Evolutionary conservation across 345 rosid species (phyloP), one percentile per base, ranked within the genome.

Genomic region (Populus davidiana): DNA sequence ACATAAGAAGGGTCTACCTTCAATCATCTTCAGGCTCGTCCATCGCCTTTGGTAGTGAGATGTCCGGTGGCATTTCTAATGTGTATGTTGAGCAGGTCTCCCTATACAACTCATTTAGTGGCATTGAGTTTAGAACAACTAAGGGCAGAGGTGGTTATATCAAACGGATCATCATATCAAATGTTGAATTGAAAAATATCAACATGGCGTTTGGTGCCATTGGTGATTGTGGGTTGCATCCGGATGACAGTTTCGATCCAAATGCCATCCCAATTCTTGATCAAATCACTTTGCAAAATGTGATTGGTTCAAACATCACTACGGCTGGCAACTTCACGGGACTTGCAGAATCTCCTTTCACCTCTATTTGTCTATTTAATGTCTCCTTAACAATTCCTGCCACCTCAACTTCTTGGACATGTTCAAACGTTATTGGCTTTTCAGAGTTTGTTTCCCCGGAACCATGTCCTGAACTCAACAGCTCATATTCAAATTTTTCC

Each of bases 31-130:
- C 96, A 0, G 99, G 98, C 23, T 87, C 98, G 5, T 83, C 87
- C 43, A 85, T 95, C 69, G 90, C 99, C 74, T 91, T 92, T n/a
- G 99, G 99, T 5, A 95, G 99, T 49, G 98, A 95, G 79, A 95
- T 95, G 99, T 95, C 99, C 9, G 97, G 99, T 36, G 99, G 99
- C 66, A 89, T 95, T 76, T 91, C 93, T 1, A 81, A 88, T 67
- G 81, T 93, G 18, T 88, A 73, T 17, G 90, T 89, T 29, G 90
- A 92, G 81, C 82, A 23, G 66, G 82, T 86, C 62, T 85, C n/a
- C 74, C 73, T 93, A 2, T 79, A 75, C 68, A 75, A 86, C 83
- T 95, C 97, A 17, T 81, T 67, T 12, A 82, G 81, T 10, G 98
- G 99, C 29, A 67, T 93, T 36, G 90, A 89, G 69, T 88, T 93